Percentiles rank a stretch among this genome's conserved stretches.
These are phyloP conservation scores for Arthroderma uncinatum DNA, from an alignment of 2,329 filamentous ascomycete genomes.

Conservation along the genomic window DNA sequence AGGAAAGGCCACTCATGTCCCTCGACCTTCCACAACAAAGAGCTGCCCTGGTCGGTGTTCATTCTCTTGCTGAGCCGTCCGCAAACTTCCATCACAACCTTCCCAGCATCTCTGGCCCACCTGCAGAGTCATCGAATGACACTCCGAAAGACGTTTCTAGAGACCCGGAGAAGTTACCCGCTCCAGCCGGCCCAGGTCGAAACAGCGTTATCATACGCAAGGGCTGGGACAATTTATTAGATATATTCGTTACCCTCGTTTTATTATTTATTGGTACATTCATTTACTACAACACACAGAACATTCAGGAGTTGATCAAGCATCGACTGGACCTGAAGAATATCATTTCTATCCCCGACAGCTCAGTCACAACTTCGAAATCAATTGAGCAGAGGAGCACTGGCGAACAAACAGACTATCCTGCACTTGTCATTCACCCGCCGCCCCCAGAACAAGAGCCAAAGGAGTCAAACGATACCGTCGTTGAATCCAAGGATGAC, in stretches of 20 bases:
- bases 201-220: conserved; percentile 37
- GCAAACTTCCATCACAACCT: conserved; percentile 26
- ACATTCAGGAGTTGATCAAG: conserved; percentile 32
- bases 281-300: conserved; percentile 34
- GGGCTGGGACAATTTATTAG: conserved; percentile 35
- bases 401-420: not conserved
- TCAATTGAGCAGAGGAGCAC: not conserved
- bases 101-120: conserved; percentile 36
- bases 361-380: conserved; percentile 7
- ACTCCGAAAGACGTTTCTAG: conserved; percentile 29
- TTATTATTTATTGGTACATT: conserved; percentile 32
- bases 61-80: conserved; percentile 47
- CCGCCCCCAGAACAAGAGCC: not conserved
- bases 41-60: conserved; percentile 59
- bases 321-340: conserved; percentile 38
- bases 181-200: conserved; percentile 28
- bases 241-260: conserved; percentile 35
- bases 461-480: not conserved
- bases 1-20: conserved; percentile 30
- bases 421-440: not conserved
- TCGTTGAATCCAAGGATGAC: not conserved
- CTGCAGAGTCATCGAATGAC: conserved; percentile 27
- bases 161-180: conserved; percentile 27
- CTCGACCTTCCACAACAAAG: conserved; percentile 40
- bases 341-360: conserved; percentile 26